Conservation (phyloP, 1,139 yeast species). For the Sugiyamaella japonica region DNA sequence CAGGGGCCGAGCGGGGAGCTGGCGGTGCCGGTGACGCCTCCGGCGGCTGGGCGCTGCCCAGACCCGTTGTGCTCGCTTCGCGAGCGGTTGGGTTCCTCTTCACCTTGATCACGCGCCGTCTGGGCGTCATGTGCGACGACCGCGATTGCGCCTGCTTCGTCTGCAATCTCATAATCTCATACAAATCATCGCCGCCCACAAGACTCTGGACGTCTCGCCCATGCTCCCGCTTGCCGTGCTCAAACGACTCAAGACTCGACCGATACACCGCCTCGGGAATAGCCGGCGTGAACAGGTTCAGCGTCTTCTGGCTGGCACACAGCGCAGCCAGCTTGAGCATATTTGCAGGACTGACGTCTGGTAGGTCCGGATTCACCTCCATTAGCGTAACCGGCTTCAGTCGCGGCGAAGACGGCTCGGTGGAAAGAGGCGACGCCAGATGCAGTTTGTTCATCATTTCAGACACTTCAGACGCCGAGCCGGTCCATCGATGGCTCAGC, state of each 20-base stretch:
- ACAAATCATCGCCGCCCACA: slow-evolving; percentile 31
- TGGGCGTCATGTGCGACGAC: slow-evolving; percentile 33
- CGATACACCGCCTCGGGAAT: slow-evolving; percentile 59
- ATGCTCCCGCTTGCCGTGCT: slow-evolving; percentile 14
- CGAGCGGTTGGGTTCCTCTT: slow-evolving; percentile 13
- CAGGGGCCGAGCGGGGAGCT: too few relatives aligned
- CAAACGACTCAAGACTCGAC: slow-evolving; percentile 40
- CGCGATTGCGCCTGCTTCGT: slow-evolving; percentile 29
- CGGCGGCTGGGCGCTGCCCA: too few relatives aligned
- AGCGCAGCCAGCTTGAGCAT: slow-evolving; percentile 70
- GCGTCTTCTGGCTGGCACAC: slow-evolving; percentile 74
- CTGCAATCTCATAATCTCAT: slow-evolving; percentile 35
- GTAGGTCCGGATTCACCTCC: slow-evolving; percentile 57
- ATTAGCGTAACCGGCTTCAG: slow-evolving; percentile 42
- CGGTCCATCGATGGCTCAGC: slow-evolving; percentile 70
- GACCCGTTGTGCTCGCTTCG: too few relatives aligned
- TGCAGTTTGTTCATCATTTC: slow-evolving; percentile 5
- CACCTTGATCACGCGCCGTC: slow-evolving; percentile 37
- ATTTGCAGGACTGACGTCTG: slow-evolving; percentile 65
- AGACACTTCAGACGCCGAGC: slow-evolving; percentile 38
- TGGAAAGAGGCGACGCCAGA: slow-evolving; percentile 14
- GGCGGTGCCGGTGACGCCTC: background rate
- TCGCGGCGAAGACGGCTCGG: slow-evolving; percentile 27
- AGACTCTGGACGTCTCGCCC: slow-evolving; percentile 25
- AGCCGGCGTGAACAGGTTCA: slow-evolving; percentile 63